Evolutionary conservation across 495 filamentous ascomycete species (phyloP).

Genomic region (Penicillium daleae): DNA sequence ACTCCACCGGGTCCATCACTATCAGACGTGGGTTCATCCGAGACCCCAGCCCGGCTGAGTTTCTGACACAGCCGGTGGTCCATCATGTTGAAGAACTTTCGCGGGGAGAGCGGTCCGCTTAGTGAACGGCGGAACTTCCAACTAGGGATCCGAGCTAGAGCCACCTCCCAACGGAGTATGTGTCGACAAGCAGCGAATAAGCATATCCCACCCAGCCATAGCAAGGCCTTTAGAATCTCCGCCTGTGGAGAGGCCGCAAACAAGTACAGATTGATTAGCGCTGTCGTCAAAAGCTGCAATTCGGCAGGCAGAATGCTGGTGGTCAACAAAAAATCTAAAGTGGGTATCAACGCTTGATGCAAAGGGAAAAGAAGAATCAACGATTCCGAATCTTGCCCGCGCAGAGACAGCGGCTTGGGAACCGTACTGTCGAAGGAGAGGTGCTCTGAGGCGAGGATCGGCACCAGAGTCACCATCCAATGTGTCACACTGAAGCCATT

Average conservation of each 20-base stretch:
- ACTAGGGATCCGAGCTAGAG: conserved; percentile 82
- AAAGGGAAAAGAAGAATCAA: conserved; percentile 78
- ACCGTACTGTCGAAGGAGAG: conserved; percentile 33
- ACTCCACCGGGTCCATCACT: conserved; percentile 45
- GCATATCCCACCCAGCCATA: conserved; percentile 86
- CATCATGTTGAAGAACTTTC: conserved; percentile 54
- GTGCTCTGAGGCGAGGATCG: conserved; percentile 57
- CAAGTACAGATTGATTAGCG: conserved; percentile 80
- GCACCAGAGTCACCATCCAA: conserved; percentile 72
- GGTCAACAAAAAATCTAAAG: conserved; percentile 77
- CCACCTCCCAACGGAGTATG: conserved; percentile 83
- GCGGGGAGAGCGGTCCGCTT: conserved; percentile 47
- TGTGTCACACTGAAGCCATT: conserved; percentile 65
- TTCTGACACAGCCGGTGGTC: conserved; percentile 52
- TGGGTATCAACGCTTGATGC: conserved; percentile 77
- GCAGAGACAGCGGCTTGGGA: conserved; percentile 41
- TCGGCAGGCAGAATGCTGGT: conserved; percentile 87
- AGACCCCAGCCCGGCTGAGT: conserved; percentile 40
- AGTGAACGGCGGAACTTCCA: conserved; percentile 79
- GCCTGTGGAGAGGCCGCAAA: conserved; percentile 82
- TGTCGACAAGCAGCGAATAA: conserved; percentile 73
- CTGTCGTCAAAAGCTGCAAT: conserved; percentile 79
- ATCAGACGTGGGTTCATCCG: conserved; percentile 42
- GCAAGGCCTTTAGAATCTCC: conserved; percentile 75
- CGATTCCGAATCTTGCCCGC: conserved; percentile 59